Evolutionary conservation across 2,329 filamentous ascomycete species (phyloP).

Genomic region (Xylaria sp.): DNA sequence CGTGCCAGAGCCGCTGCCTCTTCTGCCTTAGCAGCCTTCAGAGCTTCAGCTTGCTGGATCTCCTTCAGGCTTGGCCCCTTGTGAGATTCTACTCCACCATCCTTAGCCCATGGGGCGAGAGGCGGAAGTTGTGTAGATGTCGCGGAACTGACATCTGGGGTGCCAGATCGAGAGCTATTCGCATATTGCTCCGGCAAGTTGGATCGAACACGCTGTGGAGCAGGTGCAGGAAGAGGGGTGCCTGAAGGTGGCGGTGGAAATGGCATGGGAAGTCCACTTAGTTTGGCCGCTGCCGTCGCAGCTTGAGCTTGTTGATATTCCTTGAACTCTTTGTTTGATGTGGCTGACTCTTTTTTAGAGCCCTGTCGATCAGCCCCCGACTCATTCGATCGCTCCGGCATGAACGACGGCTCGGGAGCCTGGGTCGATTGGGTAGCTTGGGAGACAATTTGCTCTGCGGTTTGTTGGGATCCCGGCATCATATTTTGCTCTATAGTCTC

Average conservation of each 20-base stretch:
- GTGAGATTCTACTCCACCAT: slow-evolving; percentile 73
- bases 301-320: slow-evolving; percentile 72
- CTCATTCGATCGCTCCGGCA: slow-evolving; percentile 33
- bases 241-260: slow-evolving; percentile 77
- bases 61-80: slow-evolving; percentile 94
- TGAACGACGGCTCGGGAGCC: slow-evolving; percentile 24
- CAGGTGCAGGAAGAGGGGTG: slow-evolving; percentile 87
- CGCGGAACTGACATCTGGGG: slow-evolving; percentile 67
- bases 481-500: slow-evolving; percentile 54
- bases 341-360: slow-evolving; percentile 41
- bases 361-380: slow-evolving; percentile 33
- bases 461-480: slow-evolving; percentile 13
- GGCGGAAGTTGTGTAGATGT: slow-evolving; percentile 69
- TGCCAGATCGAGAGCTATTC: slow-evolving; percentile 77
- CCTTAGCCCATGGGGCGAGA: slow-evolving; percentile 94
- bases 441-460: slow-evolving; percentile 31
- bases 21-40: slow-evolving; percentile 89
- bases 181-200: slow-evolving; percentile 81
- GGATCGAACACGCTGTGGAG: slow-evolving; percentile 84
- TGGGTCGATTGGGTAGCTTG: slow-evolving; percentile 34
- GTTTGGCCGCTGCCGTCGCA: slow-evolving; percentile 62
- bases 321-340: slow-evolving; percentile 68
- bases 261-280: slow-evolving; percentile 80
- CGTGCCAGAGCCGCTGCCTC: slow-evolving; percentile 82
- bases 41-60: slow-evolving; percentile 95